These are phyloP conservation scores for Aschersonia sp. DNA, from an alignment of 2,329 filamentous ascomycete genomes.

Conservation along the genomic window DNA sequence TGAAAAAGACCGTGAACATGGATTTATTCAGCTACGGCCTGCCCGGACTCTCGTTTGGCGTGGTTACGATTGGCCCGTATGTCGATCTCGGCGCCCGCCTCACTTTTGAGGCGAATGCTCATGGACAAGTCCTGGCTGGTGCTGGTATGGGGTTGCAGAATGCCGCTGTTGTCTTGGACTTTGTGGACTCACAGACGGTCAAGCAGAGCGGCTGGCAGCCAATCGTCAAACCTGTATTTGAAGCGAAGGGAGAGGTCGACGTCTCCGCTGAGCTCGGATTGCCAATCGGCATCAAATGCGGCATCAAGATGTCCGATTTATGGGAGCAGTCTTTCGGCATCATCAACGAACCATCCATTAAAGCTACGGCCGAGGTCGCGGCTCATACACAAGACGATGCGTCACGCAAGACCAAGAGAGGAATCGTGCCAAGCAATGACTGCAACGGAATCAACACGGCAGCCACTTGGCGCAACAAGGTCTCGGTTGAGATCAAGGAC, in stretches of 20 bases:
- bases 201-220: neutral
- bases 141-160: slow-evolving; percentile 10
- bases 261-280: neutral
- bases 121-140: slow-evolving; percentile 13
- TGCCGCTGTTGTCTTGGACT: neutral
- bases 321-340: neutral
- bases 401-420: neutral
- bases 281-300: neutral
- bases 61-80: slow-evolving; percentile 12
- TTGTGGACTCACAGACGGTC: neutral
- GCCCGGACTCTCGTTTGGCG: slow-evolving; percentile 11
- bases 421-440: neutral
- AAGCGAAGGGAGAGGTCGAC: neutral
- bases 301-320: neutral
- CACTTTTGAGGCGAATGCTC: slow-evolving; percentile 10
- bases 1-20: slow-evolving; percentile 7
- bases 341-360: neutral
- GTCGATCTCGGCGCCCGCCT: slow-evolving; percentile 10
- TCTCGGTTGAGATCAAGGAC: neutral
- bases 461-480: neutral
- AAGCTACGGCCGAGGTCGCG: neutral
- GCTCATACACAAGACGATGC: neutral
- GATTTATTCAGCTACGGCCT: slow-evolving; percentile 11
- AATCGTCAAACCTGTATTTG: neutral
- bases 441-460: neutral